Conservation (phyloP, 345 rosid species). For the Nasturtium officinale region DNA sequence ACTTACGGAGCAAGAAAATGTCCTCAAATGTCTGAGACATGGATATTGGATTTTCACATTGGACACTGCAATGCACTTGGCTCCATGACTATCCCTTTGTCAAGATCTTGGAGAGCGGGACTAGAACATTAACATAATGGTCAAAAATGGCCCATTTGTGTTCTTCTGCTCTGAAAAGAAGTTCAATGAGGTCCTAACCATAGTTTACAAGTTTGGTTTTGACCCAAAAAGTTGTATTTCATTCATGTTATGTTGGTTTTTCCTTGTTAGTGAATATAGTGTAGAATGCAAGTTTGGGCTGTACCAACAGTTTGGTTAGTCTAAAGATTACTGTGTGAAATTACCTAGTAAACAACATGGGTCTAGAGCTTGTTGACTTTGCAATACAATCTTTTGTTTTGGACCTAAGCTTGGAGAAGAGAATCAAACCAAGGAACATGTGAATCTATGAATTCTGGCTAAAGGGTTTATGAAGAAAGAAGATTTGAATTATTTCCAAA, state of each 20-base stretch:
- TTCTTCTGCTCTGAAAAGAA: constrained; percentile 10
- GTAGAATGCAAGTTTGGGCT: constrained; percentile 32
- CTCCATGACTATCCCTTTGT: constrained; percentile 26
- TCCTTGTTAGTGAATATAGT: background rate
- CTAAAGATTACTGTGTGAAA: constrained; percentile 37
- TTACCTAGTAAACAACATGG: constrained; percentile 43
- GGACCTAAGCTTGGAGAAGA: constrained; percentile 43
- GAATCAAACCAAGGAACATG: constrained; percentile 47
- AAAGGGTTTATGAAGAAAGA: constrained; percentile 39
- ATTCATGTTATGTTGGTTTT: constrained; percentile 31
- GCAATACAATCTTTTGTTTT: constrained; percentile 36
- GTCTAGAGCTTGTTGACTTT: constrained; percentile 29
- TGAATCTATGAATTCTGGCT: constrained; percentile 31
- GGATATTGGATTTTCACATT: constrained; percentile 19
- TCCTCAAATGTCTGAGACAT: constrained; percentile 23
- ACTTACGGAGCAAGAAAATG: constrained; percentile 17
- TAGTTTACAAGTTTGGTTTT: constrained; percentile 43
- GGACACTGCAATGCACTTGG: constrained; percentile 22
- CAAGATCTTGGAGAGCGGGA: constrained; percentile 34
- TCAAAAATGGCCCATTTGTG: constrained; percentile 13
- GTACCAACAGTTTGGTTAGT: constrained; percentile 45
- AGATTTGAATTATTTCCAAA: constrained; percentile 34
- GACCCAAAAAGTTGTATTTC: constrained; percentile 39
- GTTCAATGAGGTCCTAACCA: constrained; percentile 25
- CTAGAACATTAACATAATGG: constrained; percentile 16